Evolutionary conservation across 805 yeast species (phyloP).

Genomic region (Yamadazyma tumulicola): DNA sequence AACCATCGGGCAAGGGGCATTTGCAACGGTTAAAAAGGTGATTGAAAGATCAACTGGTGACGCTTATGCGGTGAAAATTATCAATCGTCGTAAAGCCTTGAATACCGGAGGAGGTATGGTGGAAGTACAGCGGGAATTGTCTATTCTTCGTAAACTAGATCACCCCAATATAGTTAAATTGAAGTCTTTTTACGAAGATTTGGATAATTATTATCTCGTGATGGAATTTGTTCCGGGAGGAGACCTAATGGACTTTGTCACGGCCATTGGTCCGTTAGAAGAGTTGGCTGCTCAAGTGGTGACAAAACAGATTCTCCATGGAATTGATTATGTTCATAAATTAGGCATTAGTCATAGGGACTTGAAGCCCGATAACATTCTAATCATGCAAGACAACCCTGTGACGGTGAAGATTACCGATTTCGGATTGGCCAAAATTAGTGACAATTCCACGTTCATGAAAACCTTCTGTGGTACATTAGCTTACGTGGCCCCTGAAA

Average conservation of each 20-base stretch:
- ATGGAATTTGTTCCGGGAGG: slow-evolving; percentile 98
- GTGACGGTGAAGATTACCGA: slow-evolving; percentile 91
- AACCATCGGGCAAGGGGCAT: slow-evolving; percentile 96
- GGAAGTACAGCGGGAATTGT: slow-evolving; percentile 84
- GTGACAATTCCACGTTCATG: slow-evolving; percentile 80
- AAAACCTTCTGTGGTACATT: slow-evolving; percentile 97
- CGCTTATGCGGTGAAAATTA: slow-evolving; percentile 87
- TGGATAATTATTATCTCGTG: slow-evolving; percentile 74
- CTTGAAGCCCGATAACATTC: slow-evolving; percentile 91
- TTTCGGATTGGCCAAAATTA: slow-evolving; percentile 91
- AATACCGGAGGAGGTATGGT: slow-evolving; percentile 58
- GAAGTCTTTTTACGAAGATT: slow-evolving; percentile 82
- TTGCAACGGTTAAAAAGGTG: slow-evolving; percentile 92
- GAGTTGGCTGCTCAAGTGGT: slow-evolving; percentile 89
- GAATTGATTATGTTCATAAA: slow-evolving; percentile 82
- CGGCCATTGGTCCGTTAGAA: slow-evolving; percentile 86
- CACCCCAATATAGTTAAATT: slow-evolving; percentile 84
- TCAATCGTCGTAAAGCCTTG: slow-evolving; percentile 71
- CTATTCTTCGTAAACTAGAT: slow-evolving; percentile 68
- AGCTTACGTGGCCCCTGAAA: slow-evolving; percentile 97
- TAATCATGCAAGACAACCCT: slow-evolving; percentile 88
- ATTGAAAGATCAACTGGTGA: slow-evolving; percentile 82
- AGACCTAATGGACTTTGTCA: slow-evolving; percentile 95
- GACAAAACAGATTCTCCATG: slow-evolving; percentile 76
- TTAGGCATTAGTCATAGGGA: slow-evolving; percentile 95